Evolutionary conservation across 2,329 filamentous ascomycete species (phyloP).

Genomic region (Aspergillus fijiensis): DNA sequence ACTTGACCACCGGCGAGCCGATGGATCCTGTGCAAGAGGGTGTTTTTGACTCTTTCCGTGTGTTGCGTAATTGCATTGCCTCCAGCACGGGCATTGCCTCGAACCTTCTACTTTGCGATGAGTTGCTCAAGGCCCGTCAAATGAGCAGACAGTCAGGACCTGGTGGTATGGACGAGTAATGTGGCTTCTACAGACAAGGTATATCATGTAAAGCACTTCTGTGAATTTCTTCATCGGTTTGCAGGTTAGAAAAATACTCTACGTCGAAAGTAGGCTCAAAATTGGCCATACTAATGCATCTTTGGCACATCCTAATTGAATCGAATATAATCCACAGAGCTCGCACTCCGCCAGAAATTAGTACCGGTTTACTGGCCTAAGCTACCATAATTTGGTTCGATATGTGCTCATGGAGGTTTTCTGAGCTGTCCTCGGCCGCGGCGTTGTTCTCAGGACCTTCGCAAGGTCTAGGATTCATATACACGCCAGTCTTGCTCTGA

Average conservation of each 20-base stretch:
- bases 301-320: conserved; percentile 10
- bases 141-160: conserved; percentile 62
- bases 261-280: conserved; percentile 18
- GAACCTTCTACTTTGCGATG: conserved; percentile 92
- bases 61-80: conserved; percentile 88
- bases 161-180: conserved; percentile 45
- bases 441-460: no score
- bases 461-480: not conserved
- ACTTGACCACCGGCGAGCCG: conserved; percentile 81
- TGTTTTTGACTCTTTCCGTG: conserved; percentile 94
- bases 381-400: not conserved
- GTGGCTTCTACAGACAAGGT: conserved; percentile 22
- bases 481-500: not conserved
- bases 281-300: conserved; percentile 10
- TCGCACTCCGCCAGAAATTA: not conserved
- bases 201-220: conserved; percentile 28
- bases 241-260: conserved; percentile 16
- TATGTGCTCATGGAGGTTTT: no score
- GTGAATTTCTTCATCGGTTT: conserved; percentile 17
- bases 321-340: not conserved
- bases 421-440: no score
- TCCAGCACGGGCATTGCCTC: conserved; percentile 93
- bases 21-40: conserved; percentile 95
- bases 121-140: conserved; percentile 95
- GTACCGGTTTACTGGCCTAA: not conserved